A percentile compares a stretch with the other conserved stretches of the same genome.
phyloP scores from a whole-genome alignment of 768 basidiomycete genomes.

The Pisolithus orientalis region DNA sequence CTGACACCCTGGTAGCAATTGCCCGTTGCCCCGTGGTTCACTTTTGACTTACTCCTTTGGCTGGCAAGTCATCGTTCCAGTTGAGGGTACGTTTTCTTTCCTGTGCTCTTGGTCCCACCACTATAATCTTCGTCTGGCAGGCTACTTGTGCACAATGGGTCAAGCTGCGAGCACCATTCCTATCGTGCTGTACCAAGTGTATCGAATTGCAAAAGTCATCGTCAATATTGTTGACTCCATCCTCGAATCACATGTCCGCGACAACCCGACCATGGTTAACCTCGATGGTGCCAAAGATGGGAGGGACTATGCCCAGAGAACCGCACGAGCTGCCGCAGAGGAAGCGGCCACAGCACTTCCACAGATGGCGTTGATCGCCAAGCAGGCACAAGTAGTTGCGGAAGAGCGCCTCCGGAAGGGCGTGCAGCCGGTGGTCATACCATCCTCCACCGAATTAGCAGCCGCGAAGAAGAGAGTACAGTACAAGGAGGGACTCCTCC shows the following conservation, averaged over 20 bases:
- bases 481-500: constrained; percentile 16
- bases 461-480: constrained; percentile 3
- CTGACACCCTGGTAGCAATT: not conserved
- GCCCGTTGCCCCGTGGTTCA: not conserved
- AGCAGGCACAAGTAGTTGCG: constrained; percentile 1
- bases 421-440: constrained; percentile 13
- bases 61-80: not conserved
- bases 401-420: constrained; percentile 6
- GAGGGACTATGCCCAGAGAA: not conserved
- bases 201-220: not conserved
- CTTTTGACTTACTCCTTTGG: not conserved
- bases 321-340: not conserved
- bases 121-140: not conserved
- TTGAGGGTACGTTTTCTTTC: not conserved
- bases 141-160: not conserved
- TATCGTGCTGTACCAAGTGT: not conserved
- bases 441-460: constrained; percentile 7
- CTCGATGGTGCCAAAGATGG: not conserved
- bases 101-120: not conserved
- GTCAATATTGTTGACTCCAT: not conserved
- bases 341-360: not conserved
- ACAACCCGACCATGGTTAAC: constrained; percentile 1
- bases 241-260: not conserved
- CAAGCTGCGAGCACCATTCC: not conserved
- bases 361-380: not conserved